A percentile compares a stretch with the other conserved stretches of the same genome.
These are phyloP conservation scores for Camelina neglecta DNA, from an alignment of 345 rosid genomes.

Conservation along the genomic window DNA sequence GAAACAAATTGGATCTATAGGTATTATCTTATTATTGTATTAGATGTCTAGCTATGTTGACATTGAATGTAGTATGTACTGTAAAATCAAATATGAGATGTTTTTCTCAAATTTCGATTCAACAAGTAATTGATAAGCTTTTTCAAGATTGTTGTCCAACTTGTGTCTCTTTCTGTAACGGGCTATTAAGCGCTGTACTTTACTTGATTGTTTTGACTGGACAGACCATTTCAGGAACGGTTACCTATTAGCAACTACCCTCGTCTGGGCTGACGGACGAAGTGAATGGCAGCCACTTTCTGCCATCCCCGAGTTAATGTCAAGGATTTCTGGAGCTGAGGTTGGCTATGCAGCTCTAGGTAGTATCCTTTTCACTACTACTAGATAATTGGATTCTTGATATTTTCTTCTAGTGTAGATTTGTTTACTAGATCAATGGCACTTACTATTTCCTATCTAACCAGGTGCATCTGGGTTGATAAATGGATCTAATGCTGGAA, in stretches of 20 bases:
- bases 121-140: conserved; percentile 38
- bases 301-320: conserved; percentile 63
- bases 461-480: conserved; percentile 29
- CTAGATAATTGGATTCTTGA: neutral
- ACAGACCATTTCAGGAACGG: conserved; percentile 89
- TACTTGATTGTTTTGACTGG: conserved; percentile 57
- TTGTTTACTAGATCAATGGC: conserved; percentile 8
- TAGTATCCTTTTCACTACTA: conserved; percentile 32
- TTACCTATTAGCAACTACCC: conserved; percentile 67
- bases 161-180: conserved; percentile 54
- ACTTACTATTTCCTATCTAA: conserved; percentile 27
- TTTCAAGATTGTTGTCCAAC: conserved; percentile 51
- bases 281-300: conserved; percentile 85
- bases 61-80: neutral
- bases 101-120: conserved; percentile 40
- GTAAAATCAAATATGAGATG: neutral
- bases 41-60: neutral
- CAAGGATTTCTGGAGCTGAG: conserved; percentile 52
- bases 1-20: conserved; percentile 10
- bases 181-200: conserved; percentile 55
- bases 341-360: conserved; percentile 49
- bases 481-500: conserved; percentile 35
- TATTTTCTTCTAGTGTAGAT: conserved; percentile 12
- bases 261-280: conserved; percentile 89
- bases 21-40: neutral